These are phyloP conservation scores for Gracilaria domingensis DNA, from an alignment of 23 red algal genomes.

Conservation along the genomic window DNA sequence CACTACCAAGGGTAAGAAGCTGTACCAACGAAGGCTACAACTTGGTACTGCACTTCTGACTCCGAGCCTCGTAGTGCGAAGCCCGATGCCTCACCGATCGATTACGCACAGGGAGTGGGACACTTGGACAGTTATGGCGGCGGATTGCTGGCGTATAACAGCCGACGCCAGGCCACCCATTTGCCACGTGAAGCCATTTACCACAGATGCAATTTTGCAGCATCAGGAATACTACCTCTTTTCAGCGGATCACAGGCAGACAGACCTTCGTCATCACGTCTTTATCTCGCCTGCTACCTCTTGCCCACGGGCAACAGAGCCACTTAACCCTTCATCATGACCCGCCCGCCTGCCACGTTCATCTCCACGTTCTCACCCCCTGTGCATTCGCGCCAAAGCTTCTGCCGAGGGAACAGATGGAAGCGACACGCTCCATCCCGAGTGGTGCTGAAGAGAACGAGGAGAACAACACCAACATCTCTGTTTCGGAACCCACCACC, in stretches of 20 bases:
- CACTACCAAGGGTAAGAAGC: too few relatives aligned
- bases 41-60: too few relatives aligned
- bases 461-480: too few relatives aligned
- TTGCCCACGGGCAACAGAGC: not conserved
- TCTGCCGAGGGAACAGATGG: not conserved
- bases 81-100: too few relatives aligned
- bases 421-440: not conserved
- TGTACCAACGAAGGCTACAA: not conserved
- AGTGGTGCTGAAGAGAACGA: not conserved
- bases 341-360: not conserved
- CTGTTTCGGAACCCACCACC: not conserved
- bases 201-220: slow-evolving; percentile 11
- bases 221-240: too few relatives aligned
- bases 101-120: not conserved
- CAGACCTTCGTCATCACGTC: too few relatives aligned
- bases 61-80: too few relatives aligned
- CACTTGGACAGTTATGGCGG: slow-evolving; percentile 14
- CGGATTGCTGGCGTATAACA: not conserved
- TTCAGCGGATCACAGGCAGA: too few relatives aligned
- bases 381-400: not conserved
- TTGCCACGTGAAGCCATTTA: not conserved
- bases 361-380: not conserved
- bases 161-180: not conserved
- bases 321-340: not conserved
- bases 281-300: too few relatives aligned